These are phyloP conservation scores for Trametes cinnabarina DNA, from an alignment of 768 basidiomycete species.

Conservation along the genomic window DNA sequence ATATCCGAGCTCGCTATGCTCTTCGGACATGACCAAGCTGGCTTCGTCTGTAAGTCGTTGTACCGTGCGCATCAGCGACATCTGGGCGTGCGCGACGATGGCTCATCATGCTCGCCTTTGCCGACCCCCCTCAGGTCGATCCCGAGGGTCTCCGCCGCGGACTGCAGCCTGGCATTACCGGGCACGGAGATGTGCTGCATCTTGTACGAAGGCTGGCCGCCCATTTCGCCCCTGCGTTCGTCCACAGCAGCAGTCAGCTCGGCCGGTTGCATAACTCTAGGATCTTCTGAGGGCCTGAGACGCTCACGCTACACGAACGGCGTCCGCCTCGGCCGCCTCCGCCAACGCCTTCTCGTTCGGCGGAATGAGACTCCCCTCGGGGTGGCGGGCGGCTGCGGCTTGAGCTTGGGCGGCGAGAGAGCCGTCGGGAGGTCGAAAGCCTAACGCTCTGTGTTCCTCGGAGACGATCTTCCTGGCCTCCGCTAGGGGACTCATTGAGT, in stretches of 20 bases:
- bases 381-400: constrained; percentile 33
- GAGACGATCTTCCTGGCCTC: constrained; percentile 35
- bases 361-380: constrained; percentile 18
- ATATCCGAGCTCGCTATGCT: constrained; percentile 27
- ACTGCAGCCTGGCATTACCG: constrained; percentile 4
- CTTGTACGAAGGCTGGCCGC: constrained; percentile 10
- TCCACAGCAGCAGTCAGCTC: not conserved
- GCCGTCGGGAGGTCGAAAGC: constrained; percentile 35
- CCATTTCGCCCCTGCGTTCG: not conserved
- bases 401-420: constrained; percentile 38
- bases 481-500: not conserved
- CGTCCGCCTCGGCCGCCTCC: constrained; percentile 28
- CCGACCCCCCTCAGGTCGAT: constrained; percentile 25
- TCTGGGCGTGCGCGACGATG: too few species aligned
- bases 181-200: constrained; percentile 3
- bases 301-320: constrained; percentile 20
- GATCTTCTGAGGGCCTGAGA: not conserved
- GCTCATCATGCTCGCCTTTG: not conserved
- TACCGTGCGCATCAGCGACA: too few species aligned
- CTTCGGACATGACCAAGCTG: constrained; percentile 23
- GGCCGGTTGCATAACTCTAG: not conserved
- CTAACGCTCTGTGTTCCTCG: constrained; percentile 36
- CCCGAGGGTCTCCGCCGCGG: constrained; percentile 22
- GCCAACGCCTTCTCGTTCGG: constrained; percentile 12
- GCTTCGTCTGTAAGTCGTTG: not conserved